Evolutionary conservation across 768 basidiomycete genomes (phyloP), one percentile per base, ranked within the genome.

Genomic region (Cystobasidium tubakii): DNA sequence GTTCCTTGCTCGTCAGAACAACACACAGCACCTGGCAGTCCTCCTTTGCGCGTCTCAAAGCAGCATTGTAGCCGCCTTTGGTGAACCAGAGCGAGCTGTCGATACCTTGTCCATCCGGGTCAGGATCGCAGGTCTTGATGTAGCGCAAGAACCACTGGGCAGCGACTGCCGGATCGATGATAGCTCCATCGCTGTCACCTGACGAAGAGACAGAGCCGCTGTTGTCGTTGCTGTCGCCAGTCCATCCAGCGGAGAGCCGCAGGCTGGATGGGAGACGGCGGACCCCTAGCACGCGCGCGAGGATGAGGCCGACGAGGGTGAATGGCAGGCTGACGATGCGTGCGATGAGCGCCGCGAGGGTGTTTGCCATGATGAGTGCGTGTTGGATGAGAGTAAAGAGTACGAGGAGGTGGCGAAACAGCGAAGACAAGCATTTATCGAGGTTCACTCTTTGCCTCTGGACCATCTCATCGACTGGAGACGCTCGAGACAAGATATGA

Each of bases 1-100:
- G 93, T 79, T 96, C 93, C 43, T 88, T 87, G 77, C 90, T 92
- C 73, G 91, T 88, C 34, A 98, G 83, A 1, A 97, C 81, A 1
- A 93, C 86, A 77, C 92, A 90, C 0, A 88, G 88, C 65, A 96
- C 84, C 80, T 86, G 86, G 25, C 84, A 82, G 54, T 94, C 89
- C 63, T 84, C 86, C 79, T 91, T 86, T 74, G 91, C 90, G 44
- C 81, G 79, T 66, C 86, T 84, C 75, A 95, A 81, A 46, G 88
- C 89, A 2, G 88, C 86, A 75, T 97, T 92, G 80, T 98, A 97
- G 21, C 86, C 85, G 0, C 90, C 89, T 1, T 88, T 81, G 62
- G 84, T 87, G 82, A 96, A 95, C 69, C 69, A 71, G 9, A 71
- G 23, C 25, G 23, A 21, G 23, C 55, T 25, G 25, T 71, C 55